Base-by-base conservation (phyloP, 78 protist species). In the Speleostelium caveatum region DNA sequence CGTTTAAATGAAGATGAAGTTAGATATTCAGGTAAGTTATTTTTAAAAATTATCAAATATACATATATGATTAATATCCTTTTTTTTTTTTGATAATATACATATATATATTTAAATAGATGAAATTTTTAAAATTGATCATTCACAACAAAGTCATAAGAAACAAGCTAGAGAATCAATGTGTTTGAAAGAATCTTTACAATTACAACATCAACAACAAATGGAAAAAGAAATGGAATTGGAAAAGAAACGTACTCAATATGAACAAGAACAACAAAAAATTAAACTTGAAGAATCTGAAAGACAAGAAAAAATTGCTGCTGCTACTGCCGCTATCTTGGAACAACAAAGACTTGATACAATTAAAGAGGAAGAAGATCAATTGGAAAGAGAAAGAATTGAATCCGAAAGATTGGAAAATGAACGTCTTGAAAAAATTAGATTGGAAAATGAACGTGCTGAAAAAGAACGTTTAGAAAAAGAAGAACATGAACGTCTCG, bases 1-100 rank as follows among this genome's bases (percentile, higher is more conserved):
- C 41, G 91, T 49, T 14, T 60, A 6, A 30, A 72, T 32, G 71
- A 83, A 19, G 38, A 38, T 59, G 69, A 73, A 36, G 67, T 83
- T 16, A 58, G 60, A 67, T 83, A 41, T 69, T 28, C 71, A 30
- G 71, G 91, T 83, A 83, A 32, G 69, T 80, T 14, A n/a, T 14
- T 36, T 3, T 28, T 30, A 5, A 8, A 60, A 60, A 60, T 21
- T 26, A 26, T 14, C 5, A 60, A 38, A n/a, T 3, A 19, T 14
- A 17, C 3, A 17, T 61, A 32, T 2, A 24, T 61, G 24, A 24
- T 32, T 61, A 17, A 5, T 30, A 61, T 32, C 36, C 68, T 19
- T 32, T 32, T 53, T 6, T 38, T 33, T 12, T 33, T 53, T 38
- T 6, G 51, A 56, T 71, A 42, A 28, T 45, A 26, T 56, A 3